Base-by-base conservation (phyloP, 441 rosid genomes). In the Syzygium syzygioides region DNA sequence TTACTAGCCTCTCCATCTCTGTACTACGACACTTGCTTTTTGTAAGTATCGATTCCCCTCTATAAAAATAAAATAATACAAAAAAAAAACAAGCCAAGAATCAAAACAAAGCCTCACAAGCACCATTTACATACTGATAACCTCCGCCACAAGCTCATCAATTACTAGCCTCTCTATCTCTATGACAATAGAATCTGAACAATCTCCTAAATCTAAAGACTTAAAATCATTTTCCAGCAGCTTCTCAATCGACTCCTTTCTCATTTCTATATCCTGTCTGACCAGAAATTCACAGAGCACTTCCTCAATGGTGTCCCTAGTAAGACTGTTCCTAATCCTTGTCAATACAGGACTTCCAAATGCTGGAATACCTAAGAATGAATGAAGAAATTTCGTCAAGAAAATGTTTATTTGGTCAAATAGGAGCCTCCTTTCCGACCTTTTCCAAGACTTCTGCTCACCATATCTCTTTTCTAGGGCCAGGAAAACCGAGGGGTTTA, bases 381-480 rank as follows among this genome's bases (percentile, higher is more conserved):
- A 93, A 85, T 88, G 93, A 85, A 95, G 68, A 87, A 93, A 90
- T 89, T 93, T 95, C 48, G 14, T 86, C 68, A 97, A 90, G 86
- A 90, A 92, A 57, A 89, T 90, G 92, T 91, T 94, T 87, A 95
- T 92, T 80, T 97, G 91, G 92, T 97, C 98, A 50, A 95, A 95
- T 50, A 96, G 90, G 89, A 97, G 92, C 93, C 89, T 93, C 93
- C 98, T 94, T 52, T 94, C 99, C 34, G 96, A 94, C 52, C 93
- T 95, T 90, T 91, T 92, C 99, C 99, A 96, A 45, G 93, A 92
- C 60, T 90, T 89, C 60, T 92, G 94, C 57, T 90, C 93, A 54
- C 93, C 94, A 55, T 95, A 95, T 94, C 93, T 97, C 91, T 94
- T 97, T 95, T 98, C 99, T 85, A 98, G 89, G 68, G 90, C 90